Evolutionary conservation across 1,284 basidiomycete species (phyloP).

Genomic region (Ganoderma lucidum): DNA sequence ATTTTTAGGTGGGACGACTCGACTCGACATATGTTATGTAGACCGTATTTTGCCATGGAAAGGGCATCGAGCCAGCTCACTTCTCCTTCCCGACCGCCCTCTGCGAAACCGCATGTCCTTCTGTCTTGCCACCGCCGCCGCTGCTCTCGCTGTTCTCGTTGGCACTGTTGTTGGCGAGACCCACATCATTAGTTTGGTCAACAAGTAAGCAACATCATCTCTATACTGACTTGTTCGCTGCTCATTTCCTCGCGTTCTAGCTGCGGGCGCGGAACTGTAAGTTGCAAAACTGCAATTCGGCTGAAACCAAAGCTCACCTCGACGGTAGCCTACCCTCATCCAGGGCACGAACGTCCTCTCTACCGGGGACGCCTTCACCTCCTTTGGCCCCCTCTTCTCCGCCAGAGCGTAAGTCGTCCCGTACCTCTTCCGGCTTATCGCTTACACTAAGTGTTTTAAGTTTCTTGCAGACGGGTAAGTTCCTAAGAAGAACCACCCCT

Average conservation of each 20-base stretch:
- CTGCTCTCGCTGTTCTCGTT: conserved; percentile 37
- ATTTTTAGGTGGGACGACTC: no score
- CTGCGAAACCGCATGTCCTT: conserved; percentile 36
- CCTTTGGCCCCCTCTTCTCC: conserved; percentile 37
- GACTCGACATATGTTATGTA: not conserved
- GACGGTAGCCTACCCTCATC: conserved; percentile 43
- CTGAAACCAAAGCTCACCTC: conserved; percentile 15
- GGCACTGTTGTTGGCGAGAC: conserved; percentile 42
- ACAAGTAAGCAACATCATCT: conserved; percentile 40
- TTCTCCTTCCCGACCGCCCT: no score
- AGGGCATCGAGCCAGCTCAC: not conserved
- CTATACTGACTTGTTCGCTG: not conserved
- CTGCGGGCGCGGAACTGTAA: conserved; percentile 7
- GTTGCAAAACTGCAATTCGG: not conserved
- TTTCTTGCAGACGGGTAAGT: conserved; percentile 42
- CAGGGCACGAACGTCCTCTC: conserved; percentile 43
- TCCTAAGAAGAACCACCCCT: not conserved
- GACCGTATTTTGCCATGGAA: not conserved
- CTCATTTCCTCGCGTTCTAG: not conserved
- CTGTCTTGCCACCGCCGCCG: conserved; percentile 39
- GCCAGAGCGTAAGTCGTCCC: conserved; percentile 44
- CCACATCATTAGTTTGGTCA: conserved; percentile 47
- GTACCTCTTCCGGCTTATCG: not conserved
- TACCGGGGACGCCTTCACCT: conserved; percentile 44
- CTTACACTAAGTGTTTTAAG: conserved; percentile 19